These are phyloP conservation scores for Mucor piriformis DNA, from an alignment of 371 early-diverging fungal genomes.

Conservation along the genomic window DNA sequence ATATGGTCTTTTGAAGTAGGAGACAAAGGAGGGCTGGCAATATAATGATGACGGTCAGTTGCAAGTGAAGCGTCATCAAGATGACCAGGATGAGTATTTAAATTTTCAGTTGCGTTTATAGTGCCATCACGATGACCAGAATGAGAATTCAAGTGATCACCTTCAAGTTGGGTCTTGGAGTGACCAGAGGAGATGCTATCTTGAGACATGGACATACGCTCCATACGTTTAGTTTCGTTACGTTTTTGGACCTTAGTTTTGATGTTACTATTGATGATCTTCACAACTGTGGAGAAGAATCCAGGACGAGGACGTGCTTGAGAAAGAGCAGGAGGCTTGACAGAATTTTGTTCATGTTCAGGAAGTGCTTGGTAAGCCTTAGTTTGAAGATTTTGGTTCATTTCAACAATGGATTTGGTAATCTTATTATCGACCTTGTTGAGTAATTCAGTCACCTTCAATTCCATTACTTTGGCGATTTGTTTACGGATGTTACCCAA, in stretches of 20 bases:
- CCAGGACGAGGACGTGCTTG: constrained; percentile 23
- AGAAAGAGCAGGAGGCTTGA: constrained; percentile 4
- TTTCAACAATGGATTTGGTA: constrained; percentile 27
- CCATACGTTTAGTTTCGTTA: constrained; percentile 10
- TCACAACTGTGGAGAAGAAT: constrained; percentile 22
- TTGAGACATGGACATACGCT: constrained; percentile 2
- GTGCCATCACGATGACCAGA: background rate
- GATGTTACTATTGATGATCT: constrained; percentile 31
- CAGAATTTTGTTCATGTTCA: constrained; percentile 12
- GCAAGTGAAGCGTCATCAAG: background rate
- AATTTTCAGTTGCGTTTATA: background rate
- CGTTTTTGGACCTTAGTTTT: constrained; percentile 22
- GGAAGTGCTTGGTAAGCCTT: constrained; percentile 22
- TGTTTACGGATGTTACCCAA: constrained; percentile 53
- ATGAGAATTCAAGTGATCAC: background rate
- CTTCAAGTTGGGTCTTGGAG: background rate
- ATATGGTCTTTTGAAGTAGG: constrained; percentile 1
- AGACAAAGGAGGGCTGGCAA: constrained; percentile 17
- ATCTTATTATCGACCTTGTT: constrained; percentile 37
- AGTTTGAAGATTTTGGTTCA: constrained; percentile 30
- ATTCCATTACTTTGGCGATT: constrained; percentile 50
- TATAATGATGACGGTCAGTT: constrained; percentile 4
- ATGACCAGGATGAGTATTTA: background rate
- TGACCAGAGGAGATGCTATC: background rate
- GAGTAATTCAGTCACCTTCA: constrained; percentile 40